These are phyloP conservation scores for Knoxia roxburghii DNA, from an alignment of 257 asterid genomes.

Conservation along the genomic window DNA sequence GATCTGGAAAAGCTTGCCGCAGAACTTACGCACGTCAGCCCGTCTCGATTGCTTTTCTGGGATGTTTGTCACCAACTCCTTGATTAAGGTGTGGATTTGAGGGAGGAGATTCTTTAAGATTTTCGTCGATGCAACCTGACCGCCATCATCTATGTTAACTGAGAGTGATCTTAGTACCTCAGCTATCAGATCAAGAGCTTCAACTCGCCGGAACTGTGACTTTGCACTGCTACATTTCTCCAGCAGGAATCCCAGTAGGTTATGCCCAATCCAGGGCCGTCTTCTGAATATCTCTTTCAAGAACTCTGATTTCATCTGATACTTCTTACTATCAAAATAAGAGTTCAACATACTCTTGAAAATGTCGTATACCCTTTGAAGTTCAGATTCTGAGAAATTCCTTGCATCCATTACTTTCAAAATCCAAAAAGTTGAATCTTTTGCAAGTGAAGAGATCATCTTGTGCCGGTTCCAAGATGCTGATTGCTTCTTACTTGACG, in stretches of 20 bases:
- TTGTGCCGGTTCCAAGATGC: constrained; percentile 64
- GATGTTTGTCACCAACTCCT: constrained; percentile 58
- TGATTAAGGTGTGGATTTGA: constrained; percentile 41
- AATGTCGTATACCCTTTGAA: constrained; percentile 47
- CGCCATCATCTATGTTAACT: constrained; percentile 26
- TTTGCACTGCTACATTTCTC: constrained; percentile 73
- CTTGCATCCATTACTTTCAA: constrained; percentile 71
- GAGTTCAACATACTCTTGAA: constrained; percentile 42
- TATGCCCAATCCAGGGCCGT: constrained; percentile 70
- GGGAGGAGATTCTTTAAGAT: constrained; percentile 47
- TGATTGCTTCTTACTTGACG: constrained; percentile 74
- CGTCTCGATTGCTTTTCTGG: constrained; percentile 82
- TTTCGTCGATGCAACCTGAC: constrained; percentile 23
- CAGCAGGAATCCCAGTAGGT: constrained; percentile 58
- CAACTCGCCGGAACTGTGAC: constrained; percentile 69
- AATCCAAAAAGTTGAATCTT: constrained; percentile 76
- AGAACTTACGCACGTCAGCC: constrained; percentile 79
- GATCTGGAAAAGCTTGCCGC: constrained; percentile 64
- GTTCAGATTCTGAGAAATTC: constrained; percentile 48
- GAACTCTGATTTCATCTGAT: constrained; percentile 75
- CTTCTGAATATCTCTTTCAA: constrained; percentile 67
- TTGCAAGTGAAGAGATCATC: constrained; percentile 79
- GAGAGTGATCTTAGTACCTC: constrained; percentile 55
- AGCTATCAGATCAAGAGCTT: constrained; percentile 67
- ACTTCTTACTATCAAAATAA: constrained; percentile 80